A percentile compares a stretch with the other conserved stretches of the same genome.
phyloP scores from a whole-genome alignment of 805 yeast genomes.

The Clavispora fructus region DNA sequence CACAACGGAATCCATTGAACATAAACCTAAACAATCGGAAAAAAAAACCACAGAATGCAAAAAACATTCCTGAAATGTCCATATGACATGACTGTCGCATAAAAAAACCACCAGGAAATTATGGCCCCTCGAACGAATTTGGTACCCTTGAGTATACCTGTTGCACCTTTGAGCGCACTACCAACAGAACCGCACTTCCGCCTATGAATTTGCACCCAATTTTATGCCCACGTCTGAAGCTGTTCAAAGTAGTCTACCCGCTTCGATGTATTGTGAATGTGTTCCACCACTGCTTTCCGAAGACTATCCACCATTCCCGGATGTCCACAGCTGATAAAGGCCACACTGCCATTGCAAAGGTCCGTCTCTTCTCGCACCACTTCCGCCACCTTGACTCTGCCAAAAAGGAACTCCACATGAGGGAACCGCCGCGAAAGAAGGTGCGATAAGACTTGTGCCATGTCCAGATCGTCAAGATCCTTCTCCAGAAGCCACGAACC shows the following conservation, averaged over 20 bases:
- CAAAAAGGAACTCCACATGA: conserved; percentile 14
- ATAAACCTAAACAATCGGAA: neutral
- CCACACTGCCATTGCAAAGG: conserved; percentile 37
- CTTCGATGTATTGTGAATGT: conserved; percentile 13
- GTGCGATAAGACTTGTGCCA: neutral
- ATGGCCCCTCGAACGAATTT: too few relatives aligned
- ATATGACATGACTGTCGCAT: too few relatives aligned
- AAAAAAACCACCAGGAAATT: neutral
- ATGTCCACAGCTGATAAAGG: conserved; percentile 29
- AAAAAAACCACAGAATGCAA: neutral
- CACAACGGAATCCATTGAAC: neutral
- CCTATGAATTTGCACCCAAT: neutral
- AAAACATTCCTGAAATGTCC: neutral
- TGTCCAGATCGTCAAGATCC: conserved; percentile 6
- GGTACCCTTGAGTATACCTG: too few relatives aligned
- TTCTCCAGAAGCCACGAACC: conserved; percentile 2
- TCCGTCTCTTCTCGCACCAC: conserved; percentile 34
- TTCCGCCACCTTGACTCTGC: conserved; percentile 42
- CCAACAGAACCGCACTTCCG: neutral
- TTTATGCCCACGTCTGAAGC: conserved; percentile 16
- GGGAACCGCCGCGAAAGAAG: conserved; percentile 8
- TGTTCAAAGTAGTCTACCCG: conserved; percentile 15
- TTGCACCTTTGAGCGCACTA: too few relatives aligned
- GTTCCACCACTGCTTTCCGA: conserved; percentile 15
- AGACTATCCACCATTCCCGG: conserved; percentile 30